A percentile compares a stretch with the other conserved stretches of the same genome.
Conservation (phyloP, 768 basidiomycete species). For the Exidia glandulosa region DNA sequence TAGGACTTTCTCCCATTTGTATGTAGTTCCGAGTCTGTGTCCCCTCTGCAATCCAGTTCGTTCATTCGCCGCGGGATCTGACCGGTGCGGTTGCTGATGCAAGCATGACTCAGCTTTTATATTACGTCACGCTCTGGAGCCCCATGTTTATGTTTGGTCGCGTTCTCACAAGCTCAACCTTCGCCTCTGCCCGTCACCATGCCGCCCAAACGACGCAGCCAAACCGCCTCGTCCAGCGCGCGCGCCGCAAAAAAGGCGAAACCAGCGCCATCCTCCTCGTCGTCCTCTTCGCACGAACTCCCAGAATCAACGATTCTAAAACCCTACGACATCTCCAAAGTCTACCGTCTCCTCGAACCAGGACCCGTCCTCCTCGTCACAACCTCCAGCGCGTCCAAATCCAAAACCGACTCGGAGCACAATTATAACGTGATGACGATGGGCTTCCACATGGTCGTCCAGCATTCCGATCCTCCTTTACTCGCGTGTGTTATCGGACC, state of each 20-base stretch:
- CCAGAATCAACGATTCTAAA: neutral
- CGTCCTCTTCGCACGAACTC: too few species aligned
- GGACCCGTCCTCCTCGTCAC: slow-evolving; percentile 1
- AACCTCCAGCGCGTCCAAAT: neutral
- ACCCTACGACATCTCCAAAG: neutral
- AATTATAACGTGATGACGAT: slow-evolving; percentile 1
- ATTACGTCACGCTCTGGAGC: too few species aligned
- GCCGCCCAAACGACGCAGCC: neutral
- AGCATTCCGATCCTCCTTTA: neutral
- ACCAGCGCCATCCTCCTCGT: neutral
- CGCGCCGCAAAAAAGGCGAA: neutral
- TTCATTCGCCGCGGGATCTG: too few species aligned
- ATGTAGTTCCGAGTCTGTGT: too few species aligned
- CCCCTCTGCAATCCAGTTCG: too few species aligned
- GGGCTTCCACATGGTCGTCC: slow-evolving; percentile 4
- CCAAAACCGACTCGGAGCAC: too few species aligned
- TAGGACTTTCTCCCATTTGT: too few species aligned
- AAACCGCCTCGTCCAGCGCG: neutral
- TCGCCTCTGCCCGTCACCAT: too few species aligned
- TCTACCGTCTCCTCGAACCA: slow-evolving; percentile 1
- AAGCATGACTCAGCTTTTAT: too few species aligned
- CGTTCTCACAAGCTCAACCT: too few species aligned
- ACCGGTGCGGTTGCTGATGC: too few species aligned
- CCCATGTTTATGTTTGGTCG: too few species aligned
- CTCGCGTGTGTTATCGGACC: neutral